A percentile compares a stretch with the other conserved stretches of the same genome.
Evolutionary conservation across 2,329 filamentous ascomycete species (phyloP).

Genomic region (Venturia asperata): DNA sequence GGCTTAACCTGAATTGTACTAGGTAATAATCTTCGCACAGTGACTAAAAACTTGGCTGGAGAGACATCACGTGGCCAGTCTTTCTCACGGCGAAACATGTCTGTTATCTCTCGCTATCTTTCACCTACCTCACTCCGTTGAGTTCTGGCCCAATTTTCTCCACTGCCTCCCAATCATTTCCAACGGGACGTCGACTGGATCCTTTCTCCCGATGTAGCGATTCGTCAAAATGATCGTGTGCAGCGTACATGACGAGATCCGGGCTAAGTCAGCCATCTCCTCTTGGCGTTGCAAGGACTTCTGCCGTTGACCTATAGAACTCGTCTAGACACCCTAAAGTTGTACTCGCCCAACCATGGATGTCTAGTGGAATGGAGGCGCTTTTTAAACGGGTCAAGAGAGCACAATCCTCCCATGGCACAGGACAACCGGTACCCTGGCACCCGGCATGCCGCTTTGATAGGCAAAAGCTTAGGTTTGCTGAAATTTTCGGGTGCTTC

Average conservation of each 20-base stretch:
- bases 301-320: not conserved
- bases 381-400: not conserved
- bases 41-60: not conserved
- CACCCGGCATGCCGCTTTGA: not conserved
- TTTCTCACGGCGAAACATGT: not conserved
- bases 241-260: not conserved
- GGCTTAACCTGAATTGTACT: not conserved
- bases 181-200: not conserved
- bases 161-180: not conserved
- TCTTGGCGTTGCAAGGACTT: constrained; percentile 10
- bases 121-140: not conserved
- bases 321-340: not conserved
- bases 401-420: not conserved
- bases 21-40: not conserved
- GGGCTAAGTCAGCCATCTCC: constrained; percentile 3
- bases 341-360: not conserved
- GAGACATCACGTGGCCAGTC: not conserved
- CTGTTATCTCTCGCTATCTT: constrained; percentile 4
- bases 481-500: not conserved
- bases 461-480: not conserved
- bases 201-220: not conserved
- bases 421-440: not conserved
- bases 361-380: not conserved
- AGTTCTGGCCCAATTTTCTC: not conserved
- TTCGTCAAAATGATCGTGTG: not conserved